phyloP scores from a whole-genome alignment of 2,329 filamentous ascomycete genomes.

The Aotearoamyces nothofagi region DNA sequence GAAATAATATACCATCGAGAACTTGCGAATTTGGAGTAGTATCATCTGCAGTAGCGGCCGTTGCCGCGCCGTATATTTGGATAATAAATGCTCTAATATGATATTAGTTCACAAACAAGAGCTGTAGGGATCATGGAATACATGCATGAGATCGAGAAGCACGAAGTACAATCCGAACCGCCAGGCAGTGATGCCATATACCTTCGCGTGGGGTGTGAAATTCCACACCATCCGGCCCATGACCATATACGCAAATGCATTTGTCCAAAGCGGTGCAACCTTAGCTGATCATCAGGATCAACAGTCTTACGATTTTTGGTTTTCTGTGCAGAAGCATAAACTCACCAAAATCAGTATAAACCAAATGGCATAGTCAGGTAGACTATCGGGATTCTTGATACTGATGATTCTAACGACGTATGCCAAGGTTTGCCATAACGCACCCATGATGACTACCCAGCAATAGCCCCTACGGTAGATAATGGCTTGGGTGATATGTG shows the following conservation, averaged over 20 bases:
- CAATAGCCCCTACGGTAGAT: constrained; percentile 21
- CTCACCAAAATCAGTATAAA: constrained; percentile 24
- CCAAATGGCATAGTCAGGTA: constrained; percentile 21
- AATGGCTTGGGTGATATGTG: constrained; percentile 20
- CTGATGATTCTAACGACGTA: constrained; percentile 25
- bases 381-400: constrained; percentile 20
- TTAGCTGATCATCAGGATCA: no score
- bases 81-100: constrained; percentile 13
- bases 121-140: constrained; percentile 6
- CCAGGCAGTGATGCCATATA: constrained; percentile 18
- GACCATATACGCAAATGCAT: constrained; percentile 20
- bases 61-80: background rate
- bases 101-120: constrained; percentile 8
- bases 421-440: constrained; percentile 24
- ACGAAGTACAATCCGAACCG: constrained; percentile 30
- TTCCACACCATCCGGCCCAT: constrained; percentile 20
- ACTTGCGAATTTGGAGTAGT: no score
- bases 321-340: no score
- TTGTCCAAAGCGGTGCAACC: constrained; percentile 20
- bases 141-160: constrained; percentile 26
- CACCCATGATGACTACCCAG: constrained; percentile 28
- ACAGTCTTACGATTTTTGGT: no score
- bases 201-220: constrained; percentile 21
- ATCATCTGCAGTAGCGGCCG: no score
- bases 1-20: no score